phyloP scores from a whole-genome alignment of 768 basidiomycete species.

The Hortiboletus flavorubellus region DNA sequence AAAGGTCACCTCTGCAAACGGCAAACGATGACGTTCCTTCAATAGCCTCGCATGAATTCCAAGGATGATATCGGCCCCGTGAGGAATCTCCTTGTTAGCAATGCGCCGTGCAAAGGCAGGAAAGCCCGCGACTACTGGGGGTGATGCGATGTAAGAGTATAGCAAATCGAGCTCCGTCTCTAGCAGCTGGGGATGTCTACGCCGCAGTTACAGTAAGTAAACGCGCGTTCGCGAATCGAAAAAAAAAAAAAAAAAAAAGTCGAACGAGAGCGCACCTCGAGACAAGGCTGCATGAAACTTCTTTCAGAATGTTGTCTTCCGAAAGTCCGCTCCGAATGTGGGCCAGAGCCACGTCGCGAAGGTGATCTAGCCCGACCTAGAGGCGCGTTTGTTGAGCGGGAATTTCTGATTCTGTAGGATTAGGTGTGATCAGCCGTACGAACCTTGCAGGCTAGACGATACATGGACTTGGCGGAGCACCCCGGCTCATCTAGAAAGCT shows the following conservation, averaged over 20 bases:
- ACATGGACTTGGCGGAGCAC: constrained; percentile 46
- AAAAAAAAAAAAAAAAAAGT: too few species aligned
- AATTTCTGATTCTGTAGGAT: neutral
- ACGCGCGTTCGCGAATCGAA: neutral
- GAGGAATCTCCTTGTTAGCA: constrained; percentile 15
- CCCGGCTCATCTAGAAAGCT: neutral
- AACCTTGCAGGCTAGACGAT: constrained; percentile 40
- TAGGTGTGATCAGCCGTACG: neutral
- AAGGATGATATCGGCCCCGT: constrained; percentile 21
- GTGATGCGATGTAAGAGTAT: neutral
- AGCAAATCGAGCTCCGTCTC: constrained; percentile 19
- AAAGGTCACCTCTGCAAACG: neutral
- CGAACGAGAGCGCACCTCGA: constrained; percentile 8
- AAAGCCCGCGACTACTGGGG: constrained; percentile 8
- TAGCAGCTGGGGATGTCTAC: constrained; percentile 10
- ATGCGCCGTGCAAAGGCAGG: constrained; percentile 14
- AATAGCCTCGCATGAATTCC: constrained; percentile 17
- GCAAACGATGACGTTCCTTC: neutral
- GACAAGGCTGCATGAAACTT: constrained; percentile 18
- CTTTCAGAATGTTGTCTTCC: constrained; percentile 23
- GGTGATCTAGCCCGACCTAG: constrained; percentile 20
- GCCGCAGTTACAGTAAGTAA: neutral
- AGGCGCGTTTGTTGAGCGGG: neutral
- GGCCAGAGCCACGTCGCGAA: neutral
- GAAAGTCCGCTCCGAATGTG: constrained; percentile 16